Evolutionary conservation across 176 grass and related monocot genomes (phyloP), one percentile per base, ranked within the genome.

Genomic region (Aegilops sharonensis): DNA sequence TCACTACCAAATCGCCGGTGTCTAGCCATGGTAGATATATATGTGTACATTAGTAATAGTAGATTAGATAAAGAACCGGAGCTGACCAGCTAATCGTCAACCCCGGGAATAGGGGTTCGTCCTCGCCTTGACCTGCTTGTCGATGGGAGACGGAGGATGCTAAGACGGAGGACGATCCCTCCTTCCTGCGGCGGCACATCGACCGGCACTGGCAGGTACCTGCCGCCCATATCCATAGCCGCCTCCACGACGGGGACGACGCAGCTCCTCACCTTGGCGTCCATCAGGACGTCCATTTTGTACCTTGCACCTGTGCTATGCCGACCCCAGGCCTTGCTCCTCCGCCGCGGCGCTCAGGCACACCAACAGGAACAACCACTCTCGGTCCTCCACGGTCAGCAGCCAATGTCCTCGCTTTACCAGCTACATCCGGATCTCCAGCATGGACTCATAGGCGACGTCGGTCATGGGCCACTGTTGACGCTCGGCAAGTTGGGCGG

Each of bases 181-280:
- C 11, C 45, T 7, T 20, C 36, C 36, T 37, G 72, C 11, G 62
- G 2, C 9, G 9, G 71, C 83, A 47, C 76, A 18, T 50, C 75
- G 72, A 39, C 29, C 27, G 20, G 60, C 60, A 77, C 59, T 11
- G 6, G 2, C 39, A 85, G 31, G 83, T 31, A 66, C 15, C 15
- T 17, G 66, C 17, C 66, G 0, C 32, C 66, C 15, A 35, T 6
- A 1, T 9, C 66, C 72, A 31, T 34, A 4, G 27, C 72, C 29
- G 7, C 60, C 40, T 85, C 72, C 59, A 32, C 72, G 11, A 1
- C 60, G 72, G 25, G 59, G 8, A 21, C 11, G 2, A 25, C 11
- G 42, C 72, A n/a, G 60, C 83, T 85, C 8, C 31, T 15, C 45
- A 78, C 45, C 74, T 85, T 48, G 73, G 18, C 25, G 43, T 68